Conservation (phyloP, 2,329 filamentous ascomycete genomes). For the Dothistroma septosporum region DNA sequence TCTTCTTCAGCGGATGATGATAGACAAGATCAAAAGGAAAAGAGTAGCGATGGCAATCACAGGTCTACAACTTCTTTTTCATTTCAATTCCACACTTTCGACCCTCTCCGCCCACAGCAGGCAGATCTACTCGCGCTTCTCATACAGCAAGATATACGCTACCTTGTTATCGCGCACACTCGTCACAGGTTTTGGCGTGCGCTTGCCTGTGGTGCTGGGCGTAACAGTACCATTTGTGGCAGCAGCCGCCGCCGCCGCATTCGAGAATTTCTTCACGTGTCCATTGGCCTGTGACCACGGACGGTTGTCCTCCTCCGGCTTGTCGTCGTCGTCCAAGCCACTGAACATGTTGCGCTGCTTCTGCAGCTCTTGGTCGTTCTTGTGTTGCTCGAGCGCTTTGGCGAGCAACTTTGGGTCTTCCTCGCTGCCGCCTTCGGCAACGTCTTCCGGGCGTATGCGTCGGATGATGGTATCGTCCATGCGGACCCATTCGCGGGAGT, state of each 20-base stretch:
- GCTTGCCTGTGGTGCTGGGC: conserved; percentile 46
- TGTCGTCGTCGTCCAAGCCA: conserved; percentile 60
- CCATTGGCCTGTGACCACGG: conserved; percentile 79
- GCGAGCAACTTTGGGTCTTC: conserved; percentile 69
- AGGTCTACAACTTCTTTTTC: not conserved
- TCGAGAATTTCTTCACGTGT: conserved; percentile 57
- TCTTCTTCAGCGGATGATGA: no score
- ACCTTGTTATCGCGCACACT: conserved; percentile 88
- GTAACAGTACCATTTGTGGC: conserved; percentile 56
- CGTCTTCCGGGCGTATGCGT: conserved; percentile 79
- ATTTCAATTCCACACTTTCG: not conserved
- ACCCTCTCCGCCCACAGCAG: not conserved
- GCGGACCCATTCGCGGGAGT: conserved; percentile 92
- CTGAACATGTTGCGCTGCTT: conserved; percentile 68
- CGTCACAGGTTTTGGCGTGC: conserved; percentile 49
- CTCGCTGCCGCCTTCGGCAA: conserved; percentile 78
- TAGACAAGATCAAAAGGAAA: no score
- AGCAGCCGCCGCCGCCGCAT: conserved; percentile 42
- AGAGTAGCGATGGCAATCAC: not conserved
- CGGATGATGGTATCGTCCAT: conserved; percentile 90
- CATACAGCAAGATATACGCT: conserved; percentile 93
- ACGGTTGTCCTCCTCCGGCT: conserved; percentile 59
- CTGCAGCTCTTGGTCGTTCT: conserved; percentile 46
- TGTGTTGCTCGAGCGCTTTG: conserved; percentile 63
- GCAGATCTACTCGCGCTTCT: conserved; percentile 38